A percentile compares a stretch with the other conserved stretches of the same genome.
phyloP scores from a whole-genome alignment of 139 green algal genomes.

The Gonium pectorale region DNA sequence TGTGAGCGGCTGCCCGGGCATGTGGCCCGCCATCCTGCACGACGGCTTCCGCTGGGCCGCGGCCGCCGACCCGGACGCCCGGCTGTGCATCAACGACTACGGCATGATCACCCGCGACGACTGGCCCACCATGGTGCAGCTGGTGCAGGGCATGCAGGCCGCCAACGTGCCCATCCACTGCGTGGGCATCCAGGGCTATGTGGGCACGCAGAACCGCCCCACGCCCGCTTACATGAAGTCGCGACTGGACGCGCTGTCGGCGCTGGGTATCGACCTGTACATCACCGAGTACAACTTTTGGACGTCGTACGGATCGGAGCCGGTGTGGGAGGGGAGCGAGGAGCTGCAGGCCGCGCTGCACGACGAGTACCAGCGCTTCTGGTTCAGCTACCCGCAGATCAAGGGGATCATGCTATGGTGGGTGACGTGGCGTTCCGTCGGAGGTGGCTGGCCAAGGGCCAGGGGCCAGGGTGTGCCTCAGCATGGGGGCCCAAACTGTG shows the following conservation, averaged over 20 bases:
- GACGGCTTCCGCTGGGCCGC: conserved; percentile 26
- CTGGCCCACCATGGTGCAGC: not conserved
- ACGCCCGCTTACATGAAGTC: conserved; percentile 7
- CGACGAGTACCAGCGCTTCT: conserved; percentile 18
- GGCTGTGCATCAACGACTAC: conserved; percentile 37
- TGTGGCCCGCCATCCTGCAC: conserved; percentile 23
- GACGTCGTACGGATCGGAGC: not conserved
- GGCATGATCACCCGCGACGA: conserved; percentile 15
- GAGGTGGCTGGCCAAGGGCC: no score
- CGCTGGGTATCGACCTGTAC: not conserved
- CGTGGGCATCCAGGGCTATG: conserved; percentile 17
- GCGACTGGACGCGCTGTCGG: not conserved
- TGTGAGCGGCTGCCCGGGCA: conserved; percentile 1
- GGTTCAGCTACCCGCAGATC: conserved; percentile 28
- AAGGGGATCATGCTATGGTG: conserved; percentile 26
- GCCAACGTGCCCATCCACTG: conserved; percentile 10
- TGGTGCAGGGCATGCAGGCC: not conserved
- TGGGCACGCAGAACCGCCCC: conserved; percentile 1
- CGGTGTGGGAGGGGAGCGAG: conserved; percentile 7
- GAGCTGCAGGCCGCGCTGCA: conserved; percentile 2
- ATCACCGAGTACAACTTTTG: conserved; percentile 25
- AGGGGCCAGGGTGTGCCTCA: no score
- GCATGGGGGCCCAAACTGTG: no score
- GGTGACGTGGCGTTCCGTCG: no score
- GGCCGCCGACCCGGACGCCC: conserved; percentile 7